Percentiles rank a stretch among this genome's conserved stretches.
These are phyloP conservation scores for Vinca minor DNA, from an alignment of 257 asterid genomes.

Conservation along the genomic window DNA sequence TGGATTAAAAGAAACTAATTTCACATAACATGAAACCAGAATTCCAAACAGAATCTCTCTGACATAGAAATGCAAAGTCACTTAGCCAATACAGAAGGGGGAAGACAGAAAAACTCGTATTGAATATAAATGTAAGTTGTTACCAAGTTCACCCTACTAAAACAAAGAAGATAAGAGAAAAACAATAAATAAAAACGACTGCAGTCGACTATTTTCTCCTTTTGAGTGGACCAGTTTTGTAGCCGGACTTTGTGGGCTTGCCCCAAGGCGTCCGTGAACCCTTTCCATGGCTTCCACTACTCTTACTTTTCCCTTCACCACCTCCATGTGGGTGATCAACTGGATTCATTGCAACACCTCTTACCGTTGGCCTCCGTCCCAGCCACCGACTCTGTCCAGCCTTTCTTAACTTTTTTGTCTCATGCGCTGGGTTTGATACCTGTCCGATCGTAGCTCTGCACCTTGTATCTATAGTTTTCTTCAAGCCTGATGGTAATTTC, in stretches of 20 bases:
- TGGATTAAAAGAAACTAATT: neutral
- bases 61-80: neutral
- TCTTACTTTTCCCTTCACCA: conserved; percentile 91
- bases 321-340: conserved; percentile 90
- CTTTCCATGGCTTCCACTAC: conserved; percentile 65
- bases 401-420: conserved; percentile 59
- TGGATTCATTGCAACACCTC: conserved; percentile 94
- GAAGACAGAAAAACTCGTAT: neutral
- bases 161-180: neutral
- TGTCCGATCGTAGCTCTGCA: conserved; percentile 63
- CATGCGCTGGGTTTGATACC: conserved; percentile 52
- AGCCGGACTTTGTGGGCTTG: conserved; percentile 78
- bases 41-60: neutral
- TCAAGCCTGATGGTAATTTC: conserved; percentile 62
- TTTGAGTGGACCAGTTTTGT: conserved; percentile 68
- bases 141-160: neutral
- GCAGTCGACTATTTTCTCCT: conserved; percentile 33
- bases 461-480: conserved; percentile 53
- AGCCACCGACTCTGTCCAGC: conserved; percentile 81
- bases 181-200: neutral
- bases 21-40: neutral
- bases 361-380: conserved; percentile 65
- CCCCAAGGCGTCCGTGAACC: conserved; percentile 75
- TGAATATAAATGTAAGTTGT: neutral
- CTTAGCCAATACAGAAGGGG: neutral